These are phyloP conservation scores for Magnolia sinica DNA, from an alignment of 164 flowering plant species.

Conservation along the genomic window DNA sequence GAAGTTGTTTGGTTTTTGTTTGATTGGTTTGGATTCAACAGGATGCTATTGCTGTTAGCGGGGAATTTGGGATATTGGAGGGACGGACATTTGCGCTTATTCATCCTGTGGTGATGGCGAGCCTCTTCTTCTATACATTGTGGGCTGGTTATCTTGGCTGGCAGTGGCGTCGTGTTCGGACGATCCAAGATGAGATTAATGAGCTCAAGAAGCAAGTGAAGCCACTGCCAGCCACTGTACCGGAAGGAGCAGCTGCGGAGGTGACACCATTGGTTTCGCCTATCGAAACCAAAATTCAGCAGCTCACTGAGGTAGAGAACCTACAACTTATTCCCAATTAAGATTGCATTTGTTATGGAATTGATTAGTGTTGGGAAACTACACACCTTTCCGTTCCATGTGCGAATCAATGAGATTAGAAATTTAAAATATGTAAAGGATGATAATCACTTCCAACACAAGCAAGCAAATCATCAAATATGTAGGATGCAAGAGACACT, in stretches of 20 bases:
- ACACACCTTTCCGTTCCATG: too few species aligned
- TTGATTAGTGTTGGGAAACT: too few species aligned
- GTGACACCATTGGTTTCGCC: slow-evolving; percentile 43
- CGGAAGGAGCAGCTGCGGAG: slow-evolving; percentile 27
- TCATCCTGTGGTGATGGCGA: slow-evolving; percentile 75
- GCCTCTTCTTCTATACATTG: slow-evolving; percentile 73
- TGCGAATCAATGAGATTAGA: too few species aligned
- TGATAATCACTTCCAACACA: too few species aligned
- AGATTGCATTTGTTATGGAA: too few species aligned
- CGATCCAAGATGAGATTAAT: slow-evolving; percentile 73
- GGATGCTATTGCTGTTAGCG: slow-evolving; percentile 81
- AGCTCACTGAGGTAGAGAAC: slow-evolving; percentile 65
- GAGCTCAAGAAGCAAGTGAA: slow-evolving; percentile 84
- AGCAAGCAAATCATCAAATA: too few species aligned
- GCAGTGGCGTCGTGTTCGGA: slow-evolving; percentile 96
- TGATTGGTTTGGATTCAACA: slow-evolving; percentile 14
- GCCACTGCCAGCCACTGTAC: slow-evolving; percentile 63
- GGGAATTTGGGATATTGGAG: slow-evolving; percentile 81
- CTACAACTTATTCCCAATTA: not conserved
- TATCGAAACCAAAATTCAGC: slow-evolving; percentile 60
- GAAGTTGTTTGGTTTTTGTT: not conserved
- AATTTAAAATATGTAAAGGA: too few species aligned
- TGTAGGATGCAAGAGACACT: too few species aligned
- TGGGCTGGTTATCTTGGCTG: slow-evolving; percentile 91
- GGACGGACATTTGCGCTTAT: slow-evolving; percentile 72